Evolutionary conservation across 192 early-diverging fungal genomes (phyloP).

Genomic region (Coemansia sp.): DNA sequence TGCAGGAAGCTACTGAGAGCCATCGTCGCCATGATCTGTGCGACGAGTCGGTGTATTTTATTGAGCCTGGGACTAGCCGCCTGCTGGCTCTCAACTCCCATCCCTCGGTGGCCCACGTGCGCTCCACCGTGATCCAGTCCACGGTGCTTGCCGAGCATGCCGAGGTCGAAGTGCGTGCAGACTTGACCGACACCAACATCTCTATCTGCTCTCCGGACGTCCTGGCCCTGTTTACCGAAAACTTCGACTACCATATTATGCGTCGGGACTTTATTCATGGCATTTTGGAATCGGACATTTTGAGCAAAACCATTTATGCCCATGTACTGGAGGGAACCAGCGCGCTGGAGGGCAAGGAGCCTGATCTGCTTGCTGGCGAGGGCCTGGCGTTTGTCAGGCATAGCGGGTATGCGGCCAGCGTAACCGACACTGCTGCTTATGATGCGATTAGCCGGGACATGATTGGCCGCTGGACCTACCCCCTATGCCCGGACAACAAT

Average conservation of each 20-base stretch:
- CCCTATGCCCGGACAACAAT: slow-evolving; percentile 89
- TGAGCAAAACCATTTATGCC: slow-evolving; percentile 82
- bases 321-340: slow-evolving; percentile 62
- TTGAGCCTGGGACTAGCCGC: slow-evolving; percentile 72
- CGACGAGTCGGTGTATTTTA: slow-evolving; percentile 71
- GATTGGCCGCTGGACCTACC: slow-evolving; percentile 89
- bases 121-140: slow-evolving; percentile 47
- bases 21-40: slow-evolving; percentile 63
- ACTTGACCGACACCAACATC: slow-evolving; percentile 89
- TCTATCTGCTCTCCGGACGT: slow-evolving; percentile 93
- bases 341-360: slow-evolving; percentile 43
- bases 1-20: slow-evolving; percentile 68
- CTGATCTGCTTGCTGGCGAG: slow-evolving; percentile 1
- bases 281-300: slow-evolving; percentile 82
- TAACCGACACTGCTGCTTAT: slow-evolving; percentile 61
- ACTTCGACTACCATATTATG: slow-evolving; percentile 96
- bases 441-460: slow-evolving; percentile 76
- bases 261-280: slow-evolving; percentile 87
- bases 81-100: slow-evolving; percentile 78
- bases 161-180: slow-evolving; percentile 80
- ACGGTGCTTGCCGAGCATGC: slow-evolving; percentile 43
- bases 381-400: slow-evolving; percentile 11
- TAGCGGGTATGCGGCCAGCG: slow-evolving; percentile 62
- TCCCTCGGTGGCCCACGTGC: slow-evolving; percentile 37
- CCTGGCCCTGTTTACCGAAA: slow-evolving; percentile 89